Conservation (phyloP, 2,329 filamentous ascomycete species). For the Monosporascus sp. region DNA sequence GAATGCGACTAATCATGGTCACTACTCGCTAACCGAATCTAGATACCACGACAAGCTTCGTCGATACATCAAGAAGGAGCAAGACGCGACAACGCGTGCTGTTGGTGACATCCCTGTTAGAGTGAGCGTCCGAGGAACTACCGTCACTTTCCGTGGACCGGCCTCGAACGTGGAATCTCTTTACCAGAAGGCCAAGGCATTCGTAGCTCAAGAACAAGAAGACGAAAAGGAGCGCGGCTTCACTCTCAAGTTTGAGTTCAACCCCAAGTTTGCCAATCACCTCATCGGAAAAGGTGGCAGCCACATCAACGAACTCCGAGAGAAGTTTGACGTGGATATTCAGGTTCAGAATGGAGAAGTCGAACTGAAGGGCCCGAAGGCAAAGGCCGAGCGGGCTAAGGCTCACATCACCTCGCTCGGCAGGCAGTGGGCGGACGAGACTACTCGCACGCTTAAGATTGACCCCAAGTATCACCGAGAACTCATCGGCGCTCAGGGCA, state of each 20-base stretch:
- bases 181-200: constrained; percentile 66
- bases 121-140: constrained; percentile 53
- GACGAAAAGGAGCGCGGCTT: constrained; percentile 93
- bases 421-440: constrained; percentile 85
- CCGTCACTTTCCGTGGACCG: constrained; percentile 73
- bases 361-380: constrained; percentile 90
- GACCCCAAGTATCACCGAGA: constrained; percentile 92
- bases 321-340: constrained; percentile 67
- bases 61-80: constrained; percentile 61
- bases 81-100: constrained; percentile 44
- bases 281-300: constrained; percentile 65
- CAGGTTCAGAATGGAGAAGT: constrained; percentile 93
- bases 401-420: constrained; percentile 73
- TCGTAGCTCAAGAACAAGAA: constrained; percentile 81
- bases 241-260: constrained; percentile 83
- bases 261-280: constrained; percentile 89
- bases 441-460: constrained; percentile 80
- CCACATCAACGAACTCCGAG: constrained; percentile 60
- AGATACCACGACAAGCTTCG: constrained; percentile 59
- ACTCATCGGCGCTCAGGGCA: constrained; percentile 82
- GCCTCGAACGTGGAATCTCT: constrained; percentile 66
- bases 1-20: background rate
- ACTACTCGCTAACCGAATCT: constrained; percentile 21
- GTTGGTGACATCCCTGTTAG: constrained; percentile 55
- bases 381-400: constrained; percentile 85